Evolutionary conservation across 2,329 filamentous ascomycete genomes (phyloP).

Genomic region (Fusarium irregulare): DNA sequence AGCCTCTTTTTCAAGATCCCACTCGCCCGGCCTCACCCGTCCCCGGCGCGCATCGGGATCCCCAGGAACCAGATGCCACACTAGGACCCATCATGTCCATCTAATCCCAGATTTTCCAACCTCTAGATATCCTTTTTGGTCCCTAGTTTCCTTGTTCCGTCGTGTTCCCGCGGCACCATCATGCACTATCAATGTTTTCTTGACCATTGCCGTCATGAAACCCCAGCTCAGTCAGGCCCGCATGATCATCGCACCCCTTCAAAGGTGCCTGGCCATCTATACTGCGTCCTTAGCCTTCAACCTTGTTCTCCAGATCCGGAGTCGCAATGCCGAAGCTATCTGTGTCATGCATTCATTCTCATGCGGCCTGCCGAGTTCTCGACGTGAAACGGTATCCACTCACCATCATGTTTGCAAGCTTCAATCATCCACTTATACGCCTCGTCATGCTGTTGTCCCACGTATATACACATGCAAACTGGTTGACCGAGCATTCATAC

Average conservation of each 20-base stretch:
- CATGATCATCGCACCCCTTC: slow-evolving; percentile 22
- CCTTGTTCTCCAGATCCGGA: slow-evolving; percentile 16
- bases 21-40: slow-evolving; percentile 44
- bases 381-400: slow-evolving; percentile 39
- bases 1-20: slow-evolving; percentile 43
- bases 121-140: slow-evolving; percentile 14
- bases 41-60: slow-evolving; percentile 45
- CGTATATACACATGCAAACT: slow-evolving; percentile 28
- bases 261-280: slow-evolving; percentile 6
- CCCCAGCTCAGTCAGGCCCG: slow-evolving; percentile 20
- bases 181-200: slow-evolving; percentile 40
- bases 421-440: slow-evolving; percentile 20
- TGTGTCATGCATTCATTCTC: slow-evolving; percentile 40
- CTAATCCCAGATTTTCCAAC: slow-evolving; percentile 13
- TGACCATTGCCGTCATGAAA: slow-evolving; percentile 34
- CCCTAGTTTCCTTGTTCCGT: slow-evolving; percentile 37
- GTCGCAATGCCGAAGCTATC: slow-evolving; percentile 24
- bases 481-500: slow-evolving; percentile 36
- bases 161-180: slow-evolving; percentile 41
- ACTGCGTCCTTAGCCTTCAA: slow-evolving; percentile 1
- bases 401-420: slow-evolving; percentile 30
- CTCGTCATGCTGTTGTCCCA: slow-evolving; percentile 26
- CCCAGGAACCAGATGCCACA: slow-evolving; percentile 43
- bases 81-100: slow-evolving; percentile 24
- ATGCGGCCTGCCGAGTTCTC: slow-evolving; percentile 30